Conservation (phyloP, 352 stramenopile genomes). For the Globisporangium cederbergense region DNA sequence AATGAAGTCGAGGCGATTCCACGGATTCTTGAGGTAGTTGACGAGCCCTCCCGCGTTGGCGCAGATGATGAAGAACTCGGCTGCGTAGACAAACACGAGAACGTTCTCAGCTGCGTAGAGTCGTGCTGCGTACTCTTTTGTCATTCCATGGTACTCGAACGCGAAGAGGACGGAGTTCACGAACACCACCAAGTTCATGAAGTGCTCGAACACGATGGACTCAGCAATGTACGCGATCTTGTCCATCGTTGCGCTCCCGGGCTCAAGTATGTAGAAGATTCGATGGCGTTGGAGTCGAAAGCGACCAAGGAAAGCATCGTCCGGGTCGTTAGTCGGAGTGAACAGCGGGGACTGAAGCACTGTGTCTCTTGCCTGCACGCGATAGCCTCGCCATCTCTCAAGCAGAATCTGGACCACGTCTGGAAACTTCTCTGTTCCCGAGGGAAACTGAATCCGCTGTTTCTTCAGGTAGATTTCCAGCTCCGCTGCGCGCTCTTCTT, state of each 20-base stretch:
- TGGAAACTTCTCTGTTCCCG: constrained; percentile 50
- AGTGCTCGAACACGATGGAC: constrained; percentile 62
- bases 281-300: constrained; percentile 57
- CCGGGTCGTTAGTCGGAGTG: constrained; percentile 30
- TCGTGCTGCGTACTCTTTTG: constrained; percentile 41
- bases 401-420: constrained; percentile 49
- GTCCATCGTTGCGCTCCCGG: constrained; percentile 46
- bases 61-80: constrained; percentile 65
- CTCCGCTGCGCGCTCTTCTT: constrained; percentile 26
- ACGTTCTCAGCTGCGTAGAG: constrained; percentile 64
- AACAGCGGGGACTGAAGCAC: constrained; percentile 56
- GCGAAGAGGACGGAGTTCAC: constrained; percentile 72
- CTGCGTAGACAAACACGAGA: constrained; percentile 67
- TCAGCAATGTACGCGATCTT: constrained; percentile 46
- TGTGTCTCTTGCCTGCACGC: constrained; percentile 23
- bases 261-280: constrained; percentile 62
- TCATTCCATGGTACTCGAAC: constrained; percentile 78
- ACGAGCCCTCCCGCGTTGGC: constrained; percentile 49
- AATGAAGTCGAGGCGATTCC: constrained; percentile 78
- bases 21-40: constrained; percentile 73
- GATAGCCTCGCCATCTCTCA: constrained; percentile 36
- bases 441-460: constrained; percentile 49
- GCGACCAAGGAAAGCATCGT: constrained; percentile 56
- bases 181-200: constrained; percentile 77
- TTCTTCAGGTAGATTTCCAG: constrained; percentile 47